phyloP scores from a whole-genome alignment of 768 basidiomycete genomes.

The Rhizopogon salebrosus region DNA sequence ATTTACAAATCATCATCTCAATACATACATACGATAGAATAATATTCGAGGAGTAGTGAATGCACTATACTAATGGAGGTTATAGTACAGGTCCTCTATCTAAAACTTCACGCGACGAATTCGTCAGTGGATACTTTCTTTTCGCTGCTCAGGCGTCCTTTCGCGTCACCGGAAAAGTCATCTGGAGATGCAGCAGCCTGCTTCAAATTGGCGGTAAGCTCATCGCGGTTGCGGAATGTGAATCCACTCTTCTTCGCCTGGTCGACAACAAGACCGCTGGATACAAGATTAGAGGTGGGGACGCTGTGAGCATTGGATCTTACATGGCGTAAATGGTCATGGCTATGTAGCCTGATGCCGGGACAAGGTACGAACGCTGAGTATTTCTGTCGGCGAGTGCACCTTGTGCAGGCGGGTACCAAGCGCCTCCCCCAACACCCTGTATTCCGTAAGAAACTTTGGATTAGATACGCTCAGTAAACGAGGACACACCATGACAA shows the following conservation, averaged over 20 bases:
- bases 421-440: slow-evolving; percentile 64
- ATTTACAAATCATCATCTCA: neutral
- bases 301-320: neutral
- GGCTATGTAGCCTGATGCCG: slow-evolving; percentile 51
- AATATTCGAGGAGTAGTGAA: too few species aligned
- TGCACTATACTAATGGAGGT: neutral
- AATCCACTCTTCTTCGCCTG: slow-evolving; percentile 47
- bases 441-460: slow-evolving; percentile 11
- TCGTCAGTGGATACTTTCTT: slow-evolving; percentile 2
- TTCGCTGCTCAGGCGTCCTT: slow-evolving; percentile 1
- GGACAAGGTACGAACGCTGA: slow-evolving; percentile 54
- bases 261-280: slow-evolving; percentile 50
- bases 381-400: slow-evolving; percentile 46
- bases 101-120: neutral
- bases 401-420: slow-evolving; percentile 62
- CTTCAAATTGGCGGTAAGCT: slow-evolving; percentile 24
- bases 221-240: slow-evolving; percentile 44
- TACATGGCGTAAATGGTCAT: slow-evolving; percentile 42
- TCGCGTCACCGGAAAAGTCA: neutral
- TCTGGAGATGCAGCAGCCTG: neutral
- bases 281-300: neutral
- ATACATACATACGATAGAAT: neutral
- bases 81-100: neutral
- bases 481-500: slow-evolving; percentile 46
- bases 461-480: neutral